Conservation (phyloP, 768 basidiomycete genomes). For the Glaciozyma martinii region DNA sequence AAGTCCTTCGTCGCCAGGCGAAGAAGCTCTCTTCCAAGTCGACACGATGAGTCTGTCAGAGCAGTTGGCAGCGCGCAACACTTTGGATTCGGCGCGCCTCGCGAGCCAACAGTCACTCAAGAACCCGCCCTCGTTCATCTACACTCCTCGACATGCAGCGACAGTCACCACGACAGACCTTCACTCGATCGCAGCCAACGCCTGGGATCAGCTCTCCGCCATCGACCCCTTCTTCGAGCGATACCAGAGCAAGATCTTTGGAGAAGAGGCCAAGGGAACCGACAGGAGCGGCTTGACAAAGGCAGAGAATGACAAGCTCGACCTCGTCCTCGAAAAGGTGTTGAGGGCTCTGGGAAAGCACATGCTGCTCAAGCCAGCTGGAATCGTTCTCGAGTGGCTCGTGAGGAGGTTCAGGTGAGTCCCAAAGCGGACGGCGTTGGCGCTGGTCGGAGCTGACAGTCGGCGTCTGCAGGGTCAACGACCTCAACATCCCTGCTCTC, state of each 20-base stretch:
- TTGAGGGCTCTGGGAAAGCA: conserved; percentile 66
- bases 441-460: not conserved
- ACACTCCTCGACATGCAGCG: conserved; percentile 46
- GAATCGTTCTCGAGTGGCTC: conserved; percentile 86
- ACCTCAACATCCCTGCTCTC: conserved; percentile 76
- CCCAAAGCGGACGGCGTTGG: not conserved
- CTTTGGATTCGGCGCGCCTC: conserved; percentile 66
- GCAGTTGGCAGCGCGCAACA: conserved; percentile 69
- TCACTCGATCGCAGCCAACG: conserved; percentile 71
- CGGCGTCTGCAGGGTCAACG: conserved; percentile 59
- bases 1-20: not conserved
- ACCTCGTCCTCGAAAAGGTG: conserved; percentile 54
- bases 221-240: conserved; percentile 74
- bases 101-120: conserved; percentile 49
- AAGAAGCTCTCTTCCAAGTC: not conserved
- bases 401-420: conserved; percentile 78
- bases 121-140: conserved; percentile 34
- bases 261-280: conserved; percentile 59
- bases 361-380: conserved; percentile 68
- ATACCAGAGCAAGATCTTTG: conserved; percentile 65
- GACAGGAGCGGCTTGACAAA: conserved; percentile 68
- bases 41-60: conserved; percentile 60
- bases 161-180: conserved; percentile 66
- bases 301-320: conserved; percentile 57
- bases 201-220: conserved; percentile 76